Percentiles rank a stretch among this genome's conserved stretches.
Evolutionary conservation across 805 yeast genomes (phyloP).

Genomic region (Wickerhamomyces kurtzmanii): DNA sequence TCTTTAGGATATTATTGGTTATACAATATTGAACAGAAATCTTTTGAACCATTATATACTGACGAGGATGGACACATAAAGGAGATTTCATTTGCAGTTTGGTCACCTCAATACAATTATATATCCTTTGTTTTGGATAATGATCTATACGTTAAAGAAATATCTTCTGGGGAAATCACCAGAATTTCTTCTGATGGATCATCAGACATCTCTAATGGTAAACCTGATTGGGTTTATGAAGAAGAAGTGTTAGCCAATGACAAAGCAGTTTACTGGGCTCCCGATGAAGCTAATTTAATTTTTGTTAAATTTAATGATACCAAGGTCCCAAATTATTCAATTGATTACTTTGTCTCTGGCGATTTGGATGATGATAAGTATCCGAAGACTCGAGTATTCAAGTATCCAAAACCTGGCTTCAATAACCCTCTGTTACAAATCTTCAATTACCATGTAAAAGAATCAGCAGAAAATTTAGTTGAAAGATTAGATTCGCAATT

Average conservation of each 20-base stretch:
- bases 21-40: conserved; percentile 18
- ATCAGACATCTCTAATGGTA: conserved; percentile 61
- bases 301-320: conserved; percentile 65
- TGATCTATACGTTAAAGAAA: conserved; percentile 48
- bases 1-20: conserved; percentile 31
- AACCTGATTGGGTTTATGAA: conserved; percentile 92
- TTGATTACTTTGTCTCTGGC: conserved; percentile 62
- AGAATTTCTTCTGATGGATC: conserved; percentile 63
- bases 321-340: conserved; percentile 55
- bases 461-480: conserved; percentile 23
- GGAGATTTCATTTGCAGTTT: conserved; percentile 37
- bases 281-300: conserved; percentile 53
- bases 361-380: conserved; percentile 34
- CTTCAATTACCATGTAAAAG: conserved; percentile 23
- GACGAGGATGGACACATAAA: conserved; percentile 14
- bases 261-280: conserved; percentile 82
- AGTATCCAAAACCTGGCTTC: conserved; percentile 81
- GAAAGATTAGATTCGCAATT: conserved; percentile 10
- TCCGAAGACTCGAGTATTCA: conserved; percentile 47
- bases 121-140: conserved; percentile 59
- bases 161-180: conserved; percentile 15
- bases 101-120: conserved; percentile 65
- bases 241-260: conserved; percentile 75
- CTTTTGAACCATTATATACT: conserved; percentile 19
- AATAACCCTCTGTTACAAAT: conserved; percentile 53